phyloP scores from a whole-genome alignment of 257 asterid genomes.

The Solanum piurae region DNA sequence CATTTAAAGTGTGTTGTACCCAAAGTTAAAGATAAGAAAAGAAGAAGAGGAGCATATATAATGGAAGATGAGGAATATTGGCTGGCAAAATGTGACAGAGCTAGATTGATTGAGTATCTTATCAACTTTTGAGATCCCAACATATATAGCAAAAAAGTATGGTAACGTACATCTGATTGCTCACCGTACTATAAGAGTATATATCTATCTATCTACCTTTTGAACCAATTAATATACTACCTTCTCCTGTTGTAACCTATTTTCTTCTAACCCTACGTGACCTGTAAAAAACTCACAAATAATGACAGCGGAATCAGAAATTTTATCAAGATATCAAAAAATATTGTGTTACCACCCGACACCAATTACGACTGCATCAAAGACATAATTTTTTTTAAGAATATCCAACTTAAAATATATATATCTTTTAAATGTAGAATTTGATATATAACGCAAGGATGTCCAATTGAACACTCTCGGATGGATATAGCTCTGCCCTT shows the following conservation, averaged over 20 bases:
- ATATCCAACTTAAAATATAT: too few species aligned
- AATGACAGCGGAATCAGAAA: rapidly evolving
- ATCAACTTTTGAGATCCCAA: not conserved
- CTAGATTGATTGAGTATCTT: not conserved
- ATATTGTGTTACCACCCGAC: too few species aligned
- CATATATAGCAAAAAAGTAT: not conserved
- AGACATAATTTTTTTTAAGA: too few species aligned
- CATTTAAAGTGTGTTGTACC: not conserved
- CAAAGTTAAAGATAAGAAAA: not conserved
- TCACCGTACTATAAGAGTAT: not conserved
- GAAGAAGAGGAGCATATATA: not conserved
- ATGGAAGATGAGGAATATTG: not conserved
- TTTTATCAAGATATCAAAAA: too few species aligned
- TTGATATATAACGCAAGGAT: too few species aligned
- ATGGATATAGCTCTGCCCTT: too few species aligned
- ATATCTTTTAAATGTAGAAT: too few species aligned
- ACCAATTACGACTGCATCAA: too few species aligned
- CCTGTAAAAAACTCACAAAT: not conserved
- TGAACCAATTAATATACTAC: not conserved
- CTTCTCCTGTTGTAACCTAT: not conserved
- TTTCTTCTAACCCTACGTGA: not conserved
- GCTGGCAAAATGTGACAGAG: not conserved
- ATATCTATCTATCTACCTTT: not conserved
- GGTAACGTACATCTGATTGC: not conserved
- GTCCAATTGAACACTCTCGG: rapidly evolving